Conservation (phyloP, 495 filamentous ascomycete species). For the Cercophora sp. region DNA sequence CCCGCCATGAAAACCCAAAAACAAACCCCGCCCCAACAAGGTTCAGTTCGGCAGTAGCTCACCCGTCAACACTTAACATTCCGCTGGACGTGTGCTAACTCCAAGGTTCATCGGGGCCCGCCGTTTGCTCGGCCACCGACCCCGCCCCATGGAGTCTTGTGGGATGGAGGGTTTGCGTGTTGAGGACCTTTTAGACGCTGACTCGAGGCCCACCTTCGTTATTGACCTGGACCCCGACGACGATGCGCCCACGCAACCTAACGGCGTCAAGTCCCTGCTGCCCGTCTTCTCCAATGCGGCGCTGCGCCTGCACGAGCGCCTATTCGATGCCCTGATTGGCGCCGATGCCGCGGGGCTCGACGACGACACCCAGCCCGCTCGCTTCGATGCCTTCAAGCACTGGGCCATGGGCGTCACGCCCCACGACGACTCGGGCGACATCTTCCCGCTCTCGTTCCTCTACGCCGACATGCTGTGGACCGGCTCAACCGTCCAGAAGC, state of each 20-base stretch:
- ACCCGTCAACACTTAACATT: too few relatives aligned
- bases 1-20: too few relatives aligned
- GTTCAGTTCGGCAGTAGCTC: too few relatives aligned
- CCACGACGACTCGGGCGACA: constrained; percentile 44
- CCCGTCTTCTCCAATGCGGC: constrained; percentile 49
- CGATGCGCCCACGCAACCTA: constrained; percentile 32
- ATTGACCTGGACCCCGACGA: constrained; percentile 51
- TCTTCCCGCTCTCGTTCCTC: constrained; percentile 49
- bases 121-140: too few relatives aligned
- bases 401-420: constrained; percentile 50
- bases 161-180: constrained; percentile 27
- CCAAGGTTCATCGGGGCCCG: too few relatives aligned
- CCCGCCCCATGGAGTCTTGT: constrained; percentile 3
- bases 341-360: constrained; percentile 19
- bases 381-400: constrained; percentile 46
- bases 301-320: constrained; percentile 35
- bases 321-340: constrained; percentile 45
- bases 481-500: constrained; percentile 54
- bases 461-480: constrained; percentile 56
- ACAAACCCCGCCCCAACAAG: too few relatives aligned
- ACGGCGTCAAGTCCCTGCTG: constrained; percentile 28
- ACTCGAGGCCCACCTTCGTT: constrained; percentile 60
- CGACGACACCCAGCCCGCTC: background rate
- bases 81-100: too few relatives aligned
- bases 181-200: constrained; percentile 57